phyloP scores from a whole-genome alignment of 345 rosid species.

The Limnanthes douglasii region DNA sequence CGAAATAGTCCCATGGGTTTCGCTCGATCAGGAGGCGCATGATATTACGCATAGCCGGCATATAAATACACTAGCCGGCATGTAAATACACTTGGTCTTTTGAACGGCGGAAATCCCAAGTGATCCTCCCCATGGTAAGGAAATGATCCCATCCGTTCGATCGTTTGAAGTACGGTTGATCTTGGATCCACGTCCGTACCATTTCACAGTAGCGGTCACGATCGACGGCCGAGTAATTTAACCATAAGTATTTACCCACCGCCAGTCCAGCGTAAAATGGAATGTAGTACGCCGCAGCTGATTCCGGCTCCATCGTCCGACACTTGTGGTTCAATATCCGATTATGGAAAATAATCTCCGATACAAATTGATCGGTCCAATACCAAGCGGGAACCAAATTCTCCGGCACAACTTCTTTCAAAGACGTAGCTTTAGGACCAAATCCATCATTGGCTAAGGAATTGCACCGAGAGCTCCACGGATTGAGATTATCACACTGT shows the following conservation, averaged over 20 bases:
- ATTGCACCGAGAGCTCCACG: constrained; percentile 87
- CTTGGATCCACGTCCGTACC: constrained; percentile 53
- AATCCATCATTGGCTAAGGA: constrained; percentile 58
- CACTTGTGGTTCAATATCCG: constrained; percentile 64
- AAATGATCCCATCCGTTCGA: constrained; percentile 96
- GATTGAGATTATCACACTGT: constrained; percentile 57
- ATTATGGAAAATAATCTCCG: constrained; percentile 73
- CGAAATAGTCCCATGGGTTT: constrained; percentile 97
- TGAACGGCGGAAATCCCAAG: constrained; percentile 94
- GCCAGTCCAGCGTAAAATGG: constrained; percentile 98
- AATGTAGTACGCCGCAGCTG: constrained; percentile 72
- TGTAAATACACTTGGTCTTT: constrained; percentile 77
- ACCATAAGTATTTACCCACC: constrained; percentile 71
- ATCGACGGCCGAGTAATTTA: constrained; percentile 30
- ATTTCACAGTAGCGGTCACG: constrained; percentile 62
- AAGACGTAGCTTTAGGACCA: constrained; percentile 38
- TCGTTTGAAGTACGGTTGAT: constrained; percentile 44
- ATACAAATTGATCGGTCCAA: constrained; percentile 85
- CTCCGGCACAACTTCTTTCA: constrained; percentile 37
- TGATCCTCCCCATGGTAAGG: constrained; percentile 83
- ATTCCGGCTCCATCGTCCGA: constrained; percentile 43
- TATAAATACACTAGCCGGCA: constrained; percentile 60
- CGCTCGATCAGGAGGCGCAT: constrained; percentile 91
- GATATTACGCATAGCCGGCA: constrained; percentile 73
- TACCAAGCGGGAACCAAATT: constrained; percentile 68